Evolutionary conservation across 176 grass and related monocot species (phyloP).

Genomic region (Zoysia japonica): DNA sequence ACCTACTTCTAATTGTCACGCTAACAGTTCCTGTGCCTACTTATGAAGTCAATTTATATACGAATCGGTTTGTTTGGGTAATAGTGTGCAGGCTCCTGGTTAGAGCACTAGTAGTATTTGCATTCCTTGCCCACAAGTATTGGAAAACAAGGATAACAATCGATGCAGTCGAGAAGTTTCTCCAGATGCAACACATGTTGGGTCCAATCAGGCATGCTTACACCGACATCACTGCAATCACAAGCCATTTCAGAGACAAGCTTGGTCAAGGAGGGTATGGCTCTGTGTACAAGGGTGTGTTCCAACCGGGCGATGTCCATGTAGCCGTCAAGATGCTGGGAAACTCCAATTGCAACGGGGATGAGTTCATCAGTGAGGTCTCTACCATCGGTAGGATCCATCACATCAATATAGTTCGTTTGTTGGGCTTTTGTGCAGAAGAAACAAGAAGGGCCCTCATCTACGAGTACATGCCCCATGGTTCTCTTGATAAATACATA

Average conservation of each 20-base stretch:
- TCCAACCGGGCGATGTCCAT: conserved; percentile 44
- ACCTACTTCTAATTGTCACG: too few species aligned
- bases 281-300: not conserved
- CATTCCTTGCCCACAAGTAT: too few species aligned
- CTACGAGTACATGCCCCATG: too few species aligned
- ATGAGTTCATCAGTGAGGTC: too few species aligned
- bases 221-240: conserved; percentile 30
- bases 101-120: not conserved
- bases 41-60: not conserved
- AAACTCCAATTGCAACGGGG: not conserved
- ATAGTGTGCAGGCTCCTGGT: conserved; percentile 35
- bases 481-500: conserved; percentile 35
- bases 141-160: too few species aligned
- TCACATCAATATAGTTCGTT: too few species aligned
- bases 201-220: conserved; percentile 46
- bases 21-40: not conserved
- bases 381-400: too few species aligned
- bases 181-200: conserved; percentile 24
- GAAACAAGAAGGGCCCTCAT: too few species aligned
- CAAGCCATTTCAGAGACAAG: too few species aligned
- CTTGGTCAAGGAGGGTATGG: too few species aligned
- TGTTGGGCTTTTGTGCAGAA: too few species aligned
- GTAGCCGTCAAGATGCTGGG: conserved; percentile 34
- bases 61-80: not conserved
- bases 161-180: too few species aligned